Conservation (phyloP, 1,284 basidiomycete genomes). For the Tylopilus sp. region DNA sequence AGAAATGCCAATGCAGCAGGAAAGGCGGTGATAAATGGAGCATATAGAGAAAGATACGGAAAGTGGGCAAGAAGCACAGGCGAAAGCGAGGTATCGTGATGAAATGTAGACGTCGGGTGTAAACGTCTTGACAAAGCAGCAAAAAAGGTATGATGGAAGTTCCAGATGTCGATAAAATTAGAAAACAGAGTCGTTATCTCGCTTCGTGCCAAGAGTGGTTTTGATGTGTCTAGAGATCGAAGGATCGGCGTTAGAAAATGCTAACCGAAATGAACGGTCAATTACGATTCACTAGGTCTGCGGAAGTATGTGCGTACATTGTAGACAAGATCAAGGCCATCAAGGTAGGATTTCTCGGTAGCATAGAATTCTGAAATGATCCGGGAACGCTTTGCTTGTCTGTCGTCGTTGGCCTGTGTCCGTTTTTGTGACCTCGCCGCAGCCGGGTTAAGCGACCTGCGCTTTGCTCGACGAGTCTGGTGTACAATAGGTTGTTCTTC, state of each 20-base stretch:
- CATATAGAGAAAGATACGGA: constrained; percentile 84
- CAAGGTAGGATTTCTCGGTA: constrained; percentile 84
- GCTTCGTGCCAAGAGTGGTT: constrained; percentile 75
- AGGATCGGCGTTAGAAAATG: constrained; percentile 85
- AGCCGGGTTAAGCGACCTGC: constrained; percentile 45
- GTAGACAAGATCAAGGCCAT: constrained; percentile 85
- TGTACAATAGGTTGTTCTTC: constrained; percentile 51
- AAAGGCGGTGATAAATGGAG: constrained; percentile 84
- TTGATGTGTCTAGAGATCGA: constrained; percentile 70
- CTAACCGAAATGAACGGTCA: constrained; percentile 49
- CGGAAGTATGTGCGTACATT: constrained; percentile 60
- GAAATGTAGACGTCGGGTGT: constrained; percentile 31
- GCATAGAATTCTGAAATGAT: constrained; percentile 82
- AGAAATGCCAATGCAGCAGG: constrained; percentile 70
- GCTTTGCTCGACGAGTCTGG: constrained; percentile 39
- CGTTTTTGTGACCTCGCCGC: constrained; percentile 33
- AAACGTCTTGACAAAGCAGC: constrained; percentile 28
- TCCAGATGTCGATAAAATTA: constrained; percentile 94
- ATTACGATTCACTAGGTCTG: not conserved
- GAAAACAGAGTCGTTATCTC: constrained; percentile 85
- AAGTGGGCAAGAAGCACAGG: constrained; percentile 74
- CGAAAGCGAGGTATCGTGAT: constrained; percentile 54
- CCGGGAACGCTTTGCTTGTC: constrained; percentile 60
- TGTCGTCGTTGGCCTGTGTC: constrained; percentile 51
- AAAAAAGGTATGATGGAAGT: constrained; percentile 74